Base-by-base conservation (phyloP, 345 rosid species). In the Capsella bursapastoris region DNA sequence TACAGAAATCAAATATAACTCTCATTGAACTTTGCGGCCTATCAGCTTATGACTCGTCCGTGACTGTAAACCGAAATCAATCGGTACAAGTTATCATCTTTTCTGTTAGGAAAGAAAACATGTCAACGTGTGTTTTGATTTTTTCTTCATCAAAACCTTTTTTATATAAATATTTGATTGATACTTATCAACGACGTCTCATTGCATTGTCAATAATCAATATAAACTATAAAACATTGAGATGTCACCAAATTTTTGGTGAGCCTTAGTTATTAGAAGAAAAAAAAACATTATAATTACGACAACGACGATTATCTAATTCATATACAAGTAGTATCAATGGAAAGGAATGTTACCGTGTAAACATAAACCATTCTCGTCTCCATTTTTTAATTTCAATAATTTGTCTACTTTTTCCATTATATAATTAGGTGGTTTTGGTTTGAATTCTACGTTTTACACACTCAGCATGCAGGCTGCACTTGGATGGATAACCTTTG, bases 371-470 rank as follows among this genome's bases (percentile, higher is more conserved):
- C 59, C 48, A 75, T 59, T 53, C 2, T 22, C 31, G 59, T 35
- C n/a, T 66, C 28, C 44, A 18, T 18, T 49, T 74, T 29, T 18
- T 3, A 8, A 57, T 49, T 74, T 61, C 66, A 74, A 52, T 43
- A 75, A 41, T 28, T 28, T 52, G 63, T 67, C 44, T 6, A 52
- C 69, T 75, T 59, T 60, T 68, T 22, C 1, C 25, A 1, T 22
- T 22, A 22, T 22, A 22, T 22, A 67, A 31, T 60, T 68, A 60
- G 56, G 47, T 52, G 74, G 64, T 10, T 68, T 69, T 69, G 64
- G 57, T 59, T 75, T 75, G 74, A 75, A 68, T 60, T 68, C 15
- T 68, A 74, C 67, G 73, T 68, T 51, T 51, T 34, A 34, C 37
- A 61, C 74, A 41, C 49, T 40, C 18, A 58, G 5, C 73, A 18